These are phyloP conservation scores for Symbiodinium natans DNA, from an alignment of 73 alveolate genomes.

Conservation along the genomic window DNA sequence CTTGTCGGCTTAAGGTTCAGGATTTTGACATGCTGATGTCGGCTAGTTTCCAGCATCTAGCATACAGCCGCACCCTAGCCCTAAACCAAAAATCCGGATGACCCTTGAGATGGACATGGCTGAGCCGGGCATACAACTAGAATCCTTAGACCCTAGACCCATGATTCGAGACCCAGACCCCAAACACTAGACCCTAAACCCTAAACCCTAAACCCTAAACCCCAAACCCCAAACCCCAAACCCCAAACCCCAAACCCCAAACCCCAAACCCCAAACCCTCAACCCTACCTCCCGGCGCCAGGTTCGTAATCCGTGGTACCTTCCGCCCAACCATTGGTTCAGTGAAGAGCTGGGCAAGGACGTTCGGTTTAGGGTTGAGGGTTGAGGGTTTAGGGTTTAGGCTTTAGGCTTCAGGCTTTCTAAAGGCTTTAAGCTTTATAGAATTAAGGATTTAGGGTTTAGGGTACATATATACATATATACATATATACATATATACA, in stretches of 20 bases:
- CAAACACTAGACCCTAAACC: background rate
- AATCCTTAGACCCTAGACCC: too few relatives aligned
- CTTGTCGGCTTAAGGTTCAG: too few relatives aligned
- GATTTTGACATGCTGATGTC: too few relatives aligned
- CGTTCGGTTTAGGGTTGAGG: background rate
- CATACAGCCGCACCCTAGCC: too few relatives aligned
- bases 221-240: too few relatives aligned
- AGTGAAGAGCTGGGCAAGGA: conserved; percentile 91
- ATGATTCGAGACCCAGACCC: background rate
- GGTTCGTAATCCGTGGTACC: conserved; percentile 84
- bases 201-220: background rate
- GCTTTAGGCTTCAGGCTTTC: background rate
- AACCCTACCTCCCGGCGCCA: background rate
- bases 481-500: too few relatives aligned
- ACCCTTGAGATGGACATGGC: too few relatives aligned
- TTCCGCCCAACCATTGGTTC: conserved; percentile 70
- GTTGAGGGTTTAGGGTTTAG: background rate
- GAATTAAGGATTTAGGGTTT: background rate
- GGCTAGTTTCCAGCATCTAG: too few relatives aligned
- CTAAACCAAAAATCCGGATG: too few relatives aligned
- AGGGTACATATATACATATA: too few relatives aligned
- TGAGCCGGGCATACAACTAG: too few relatives aligned
- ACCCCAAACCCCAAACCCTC: too few relatives aligned
- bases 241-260: background rate
- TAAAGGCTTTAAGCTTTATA: background rate